Evolutionary conservation across 768 basidiomycete species (phyloP).

Genomic region (Coprinopsis sp.): DNA sequence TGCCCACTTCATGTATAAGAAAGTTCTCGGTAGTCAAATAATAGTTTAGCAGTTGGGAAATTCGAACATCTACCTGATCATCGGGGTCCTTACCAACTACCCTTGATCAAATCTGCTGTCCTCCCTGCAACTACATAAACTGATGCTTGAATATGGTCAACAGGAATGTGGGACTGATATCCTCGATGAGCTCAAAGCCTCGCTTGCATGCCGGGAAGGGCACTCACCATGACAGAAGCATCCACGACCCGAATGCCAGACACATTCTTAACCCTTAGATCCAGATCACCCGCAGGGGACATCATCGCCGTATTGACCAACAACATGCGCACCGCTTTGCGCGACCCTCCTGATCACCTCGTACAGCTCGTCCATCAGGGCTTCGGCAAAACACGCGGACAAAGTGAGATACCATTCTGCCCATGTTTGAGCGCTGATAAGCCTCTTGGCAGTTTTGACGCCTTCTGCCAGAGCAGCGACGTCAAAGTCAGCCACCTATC

Average conservation of each 20-base stretch:
- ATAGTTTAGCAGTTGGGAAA: too few relatives aligned
- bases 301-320: constrained; percentile 30
- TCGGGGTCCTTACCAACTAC: not conserved
- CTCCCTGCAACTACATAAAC: constrained; percentile 12
- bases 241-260: constrained; percentile 35
- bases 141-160: constrained; percentile 5
- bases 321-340: constrained; percentile 3
- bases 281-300: constrained; percentile 26
- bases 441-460: constrained; percentile 13
- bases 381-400: constrained; percentile 1
- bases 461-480: constrained; percentile 17
- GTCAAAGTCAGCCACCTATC: constrained; percentile 16
- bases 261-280: constrained; percentile 31
- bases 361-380: constrained; percentile 1
- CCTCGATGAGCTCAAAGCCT: not conserved
- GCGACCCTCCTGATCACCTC: not conserved
- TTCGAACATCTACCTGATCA: too few relatives aligned
- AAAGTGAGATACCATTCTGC: constrained; percentile 15
- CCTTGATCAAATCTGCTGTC: constrained; percentile 9
- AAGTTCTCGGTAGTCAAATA: too few relatives aligned
- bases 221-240: constrained; percentile 30
- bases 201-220: too few relatives aligned
- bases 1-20: too few relatives aligned
- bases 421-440: constrained; percentile 16
- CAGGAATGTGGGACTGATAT: not conserved